Evolutionary conservation across 345 rosid genomes (phyloP), one percentile per base, ranked within the genome.

Genomic region (Carallia pectinifolia): DNA sequence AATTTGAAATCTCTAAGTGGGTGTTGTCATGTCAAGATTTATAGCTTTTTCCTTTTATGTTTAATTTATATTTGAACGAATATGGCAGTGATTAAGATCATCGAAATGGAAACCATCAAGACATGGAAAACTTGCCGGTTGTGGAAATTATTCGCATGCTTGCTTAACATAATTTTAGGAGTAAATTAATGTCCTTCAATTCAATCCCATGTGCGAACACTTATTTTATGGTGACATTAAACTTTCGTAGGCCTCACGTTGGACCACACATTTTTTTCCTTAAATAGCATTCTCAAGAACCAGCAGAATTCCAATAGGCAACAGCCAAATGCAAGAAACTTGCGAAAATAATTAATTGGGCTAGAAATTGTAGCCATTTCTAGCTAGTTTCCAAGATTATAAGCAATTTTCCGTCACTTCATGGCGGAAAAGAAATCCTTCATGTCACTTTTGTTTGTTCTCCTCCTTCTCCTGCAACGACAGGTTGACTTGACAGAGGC

Each of bases 11-110:
- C 47, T 70, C 69, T 33, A 18, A 6, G 39, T 77, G 66, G 84
- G 81, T 81, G 84, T 71, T 71, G 84, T 83, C 84, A 53, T 67
- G 65, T 83, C 83, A 73, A 59, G 38, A 67, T 62, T 62, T 53
- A 68, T 71, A 61, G 74, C 68, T 47, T 55, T 75, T 58, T 70
- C 69, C 64, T 75, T 68, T 52, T 66, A 56, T 58, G 19, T 58
- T 71, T 1, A 39, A 55, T 36, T 33, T 62, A 59, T 65, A 60
- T 62, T 47, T 62, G 59, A 65, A 69, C 59, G 70, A 60, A 73
- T 23, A 23, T 63, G 80, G 78, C 68, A 67, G 56, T 39, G 68
- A 66, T 62, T 60, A 65, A 70, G 68, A 33, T 55, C 27, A 40
- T 23, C 62, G 71, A 54, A 64, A 61, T 48, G 44, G 66, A 71